Evolutionary conservation across 2,329 filamentous ascomycete genomes (phyloP).

Genomic region (Penicillium rolfsii): DNA sequence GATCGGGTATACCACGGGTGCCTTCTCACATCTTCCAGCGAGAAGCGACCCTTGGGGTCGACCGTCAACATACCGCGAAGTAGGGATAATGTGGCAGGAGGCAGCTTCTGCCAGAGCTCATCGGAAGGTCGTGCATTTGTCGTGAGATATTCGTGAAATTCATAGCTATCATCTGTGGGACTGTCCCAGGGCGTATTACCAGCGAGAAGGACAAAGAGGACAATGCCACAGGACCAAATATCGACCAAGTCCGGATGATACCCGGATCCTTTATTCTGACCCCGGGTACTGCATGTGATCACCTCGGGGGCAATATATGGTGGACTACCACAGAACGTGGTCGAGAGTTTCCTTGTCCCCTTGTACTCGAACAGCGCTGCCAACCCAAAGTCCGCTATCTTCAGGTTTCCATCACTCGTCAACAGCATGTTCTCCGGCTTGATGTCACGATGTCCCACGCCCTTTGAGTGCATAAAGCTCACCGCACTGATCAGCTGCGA

Average conservation of each 20-base stretch:
- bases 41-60: slow-evolving; percentile 74
- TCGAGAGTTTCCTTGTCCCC: slow-evolving; percentile 77
- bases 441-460: slow-evolving; percentile 87
- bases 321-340: slow-evolving; percentile 90
- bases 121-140: slow-evolving; percentile 81
- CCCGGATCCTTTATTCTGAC: slow-evolving; percentile 48
- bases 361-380: slow-evolving; percentile 92
- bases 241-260: slow-evolving; percentile 76
- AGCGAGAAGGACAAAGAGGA: slow-evolving; percentile 92
- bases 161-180: slow-evolving; percentile 81
- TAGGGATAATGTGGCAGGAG: slow-evolving; percentile 73
- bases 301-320: slow-evolving; percentile 98
- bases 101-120: slow-evolving; percentile 80
- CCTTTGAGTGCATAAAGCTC: slow-evolving; percentile 93
- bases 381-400: slow-evolving; percentile 95
- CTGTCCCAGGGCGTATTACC: slow-evolving; percentile 99
- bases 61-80: slow-evolving; percentile 92
- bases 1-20: slow-evolving; percentile 92
- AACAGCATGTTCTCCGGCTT: slow-evolving; percentile 96
- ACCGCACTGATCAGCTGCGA: slow-evolving; percentile 87
- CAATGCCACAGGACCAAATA: slow-evolving; percentile 96
- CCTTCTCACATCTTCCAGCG: slow-evolving; percentile 80
- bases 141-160: slow-evolving; percentile 84
- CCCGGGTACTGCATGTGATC: slow-evolving; percentile 58
- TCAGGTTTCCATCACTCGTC: slow-evolving; percentile 80